Evolutionary conservation across 371 early-diverging fungal species (phyloP).

Genomic region (Smittium mucronatum): DNA sequence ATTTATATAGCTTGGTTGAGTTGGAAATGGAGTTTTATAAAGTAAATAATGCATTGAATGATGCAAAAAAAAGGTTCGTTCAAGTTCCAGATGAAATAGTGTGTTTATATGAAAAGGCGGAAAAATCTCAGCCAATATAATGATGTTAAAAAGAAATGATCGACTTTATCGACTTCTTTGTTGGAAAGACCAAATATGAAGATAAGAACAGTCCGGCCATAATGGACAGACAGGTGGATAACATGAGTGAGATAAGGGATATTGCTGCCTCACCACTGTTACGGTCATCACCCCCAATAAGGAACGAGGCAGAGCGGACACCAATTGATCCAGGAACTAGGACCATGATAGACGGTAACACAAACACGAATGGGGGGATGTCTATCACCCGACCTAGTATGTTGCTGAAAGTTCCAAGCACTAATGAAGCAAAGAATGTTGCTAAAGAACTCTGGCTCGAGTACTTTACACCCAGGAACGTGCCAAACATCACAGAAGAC

Average conservation of each 20-base stretch:
- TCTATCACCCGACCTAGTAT: conserved; percentile 24
- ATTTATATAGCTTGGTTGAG: too few relatives aligned
- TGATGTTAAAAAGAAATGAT: not conserved
- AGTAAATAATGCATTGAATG: too few relatives aligned
- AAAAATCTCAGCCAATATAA: too few relatives aligned
- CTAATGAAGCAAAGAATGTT: conserved; percentile 29
- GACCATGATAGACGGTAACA: conserved; percentile 41
- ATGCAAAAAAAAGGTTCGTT: too few relatives aligned
- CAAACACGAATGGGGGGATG: conserved; percentile 35
- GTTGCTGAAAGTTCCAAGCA: conserved; percentile 29
- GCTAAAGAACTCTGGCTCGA: conserved; percentile 20
- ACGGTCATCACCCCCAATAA: conserved; percentile 21
- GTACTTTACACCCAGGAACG: conserved; percentile 20
- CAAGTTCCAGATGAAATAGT: too few relatives aligned
- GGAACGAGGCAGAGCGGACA: conserved; percentile 31
- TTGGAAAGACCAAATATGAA: conserved; percentile 40
- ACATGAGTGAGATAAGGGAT: conserved; percentile 36
- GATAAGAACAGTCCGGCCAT: conserved; percentile 42
- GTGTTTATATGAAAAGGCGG: too few relatives aligned
- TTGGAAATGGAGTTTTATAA: too few relatives aligned
- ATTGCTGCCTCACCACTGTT: conserved; percentile 18
- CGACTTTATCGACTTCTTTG: not conserved
- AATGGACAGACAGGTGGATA: conserved; percentile 38
- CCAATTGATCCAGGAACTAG: conserved; percentile 47
- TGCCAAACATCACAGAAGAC: conserved; percentile 25